Base-by-base conservation (phyloP, 2,329 filamentous ascomycete species). In the Metarhizium guizhouense region DNA sequence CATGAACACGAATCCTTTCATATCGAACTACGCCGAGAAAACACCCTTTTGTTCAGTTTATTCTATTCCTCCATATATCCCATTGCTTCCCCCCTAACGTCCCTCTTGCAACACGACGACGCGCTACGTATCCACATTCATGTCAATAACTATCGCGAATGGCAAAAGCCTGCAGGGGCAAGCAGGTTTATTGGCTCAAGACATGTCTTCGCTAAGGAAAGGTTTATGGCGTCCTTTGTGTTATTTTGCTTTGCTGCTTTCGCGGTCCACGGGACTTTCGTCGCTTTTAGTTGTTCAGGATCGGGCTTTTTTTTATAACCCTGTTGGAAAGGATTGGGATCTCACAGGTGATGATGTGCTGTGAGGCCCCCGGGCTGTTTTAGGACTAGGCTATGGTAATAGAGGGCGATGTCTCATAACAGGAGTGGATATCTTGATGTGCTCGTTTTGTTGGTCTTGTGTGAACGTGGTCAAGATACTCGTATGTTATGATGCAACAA, bases 321-420 rank as follows among this genome's bases (percentile, higher is more conserved):
- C 25, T 25, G 14, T 16, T 40, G 13, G 14, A 11, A 4, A 14
- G 18, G 38, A 18, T 30, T 55, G 14, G 47, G 45, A 47, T 52
- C 42, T 40, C 52, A 36, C 13, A 42, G 57, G 10, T 36, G 42
- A 52, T 43, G 32, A 48, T 54, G 48, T n/a, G 34, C 43, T 51
- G 20, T 43, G 47, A 43, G 36, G 52, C 18, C 18, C 32, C 14
- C 13, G 25, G 25, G 30, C 18, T 32, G 48, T 51, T 54, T 29
- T 54, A 51, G 45, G 36, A 50, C n/a, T 50, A 54, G 53, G 47
- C 36, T 51, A 49, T 54, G 36, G 36, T 40, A 50, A 42, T 42
- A 47, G 52, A 54, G 36, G 34, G 52, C 49, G 45, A 42, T 54
- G 45, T 30, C 30, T 13, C 45, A 48, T 48, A 16, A 14, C 5